Evolutionary conservation across 2,329 filamentous ascomycete species (phyloP).

Genomic region (Calonectria hawksworthii): DNA sequence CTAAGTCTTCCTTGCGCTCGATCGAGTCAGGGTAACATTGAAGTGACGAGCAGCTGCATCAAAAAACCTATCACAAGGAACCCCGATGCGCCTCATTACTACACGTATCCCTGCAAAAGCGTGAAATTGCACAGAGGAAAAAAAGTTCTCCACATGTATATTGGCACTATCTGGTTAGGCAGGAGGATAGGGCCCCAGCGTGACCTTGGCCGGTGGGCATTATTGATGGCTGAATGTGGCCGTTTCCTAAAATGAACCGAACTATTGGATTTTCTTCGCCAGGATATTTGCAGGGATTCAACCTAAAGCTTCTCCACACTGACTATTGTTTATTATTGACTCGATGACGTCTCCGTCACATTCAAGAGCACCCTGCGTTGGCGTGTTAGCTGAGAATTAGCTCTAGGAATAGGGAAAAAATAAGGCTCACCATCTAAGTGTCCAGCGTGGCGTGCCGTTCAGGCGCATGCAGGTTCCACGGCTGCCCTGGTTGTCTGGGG

Average conservation of each 20-base stretch:
- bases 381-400: not conserved
- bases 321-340: not conserved
- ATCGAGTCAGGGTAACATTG: not conserved
- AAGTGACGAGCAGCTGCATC: not conserved
- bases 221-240: not conserved
- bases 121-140: not conserved
- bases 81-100: not conserved
- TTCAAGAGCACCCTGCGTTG: constrained; percentile 37
- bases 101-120: not conserved
- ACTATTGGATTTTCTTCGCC: not conserved
- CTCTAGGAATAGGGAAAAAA: not conserved
- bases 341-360: constrained; percentile 23
- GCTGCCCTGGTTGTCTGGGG: constrained; percentile 71
- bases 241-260: not conserved
- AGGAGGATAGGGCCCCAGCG: not conserved
- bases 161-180: not conserved
- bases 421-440: constrained; percentile 69
- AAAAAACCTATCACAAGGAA: not conserved
- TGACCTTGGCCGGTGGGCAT: not conserved
- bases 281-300: not conserved
- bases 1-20: not conserved
- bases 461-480: constrained; percentile 73
- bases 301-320: not conserved
- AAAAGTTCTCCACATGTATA: not conserved
- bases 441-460: constrained; percentile 69